These are phyloP conservation scores for Podosphaera xanthii DNA, from an alignment of 2,329 filamentous ascomycete species.

Conservation along the genomic window DNA sequence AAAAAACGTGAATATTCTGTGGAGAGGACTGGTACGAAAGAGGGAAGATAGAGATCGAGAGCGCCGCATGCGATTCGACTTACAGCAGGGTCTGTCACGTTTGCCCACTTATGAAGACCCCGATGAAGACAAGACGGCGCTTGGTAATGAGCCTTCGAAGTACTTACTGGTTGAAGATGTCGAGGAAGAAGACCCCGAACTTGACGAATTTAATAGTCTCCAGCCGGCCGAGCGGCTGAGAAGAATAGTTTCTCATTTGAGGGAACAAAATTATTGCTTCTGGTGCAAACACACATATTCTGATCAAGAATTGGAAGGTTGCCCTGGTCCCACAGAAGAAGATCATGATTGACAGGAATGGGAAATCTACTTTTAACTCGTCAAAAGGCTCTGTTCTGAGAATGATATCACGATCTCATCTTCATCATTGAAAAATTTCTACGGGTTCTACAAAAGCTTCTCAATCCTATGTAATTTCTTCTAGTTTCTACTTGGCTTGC, in stretches of 20 bases:
- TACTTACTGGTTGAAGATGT: conserved; percentile 42
- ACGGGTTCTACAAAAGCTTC: not conserved
- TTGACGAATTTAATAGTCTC: conserved; percentile 57
- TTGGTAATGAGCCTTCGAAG: conserved; percentile 32
- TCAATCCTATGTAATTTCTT: not conserved
- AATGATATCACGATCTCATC: not conserved
- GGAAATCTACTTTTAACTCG: not conserved
- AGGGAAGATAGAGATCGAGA: conserved; percentile 50
- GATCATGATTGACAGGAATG: conserved; percentile 36
- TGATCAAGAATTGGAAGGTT: conserved; percentile 56
- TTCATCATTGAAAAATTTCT: not conserved
- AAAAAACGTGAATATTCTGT: conserved; percentile 52
- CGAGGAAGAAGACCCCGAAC: conserved; percentile 58
- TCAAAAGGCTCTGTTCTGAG: not conserved
- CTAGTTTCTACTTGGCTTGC: not conserved
- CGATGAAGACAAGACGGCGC: conserved; percentile 44
- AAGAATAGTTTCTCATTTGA: conserved; percentile 43
- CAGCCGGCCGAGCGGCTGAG: conserved; percentile 41
- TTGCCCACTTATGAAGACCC: conserved; percentile 45
- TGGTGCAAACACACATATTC: conserved; percentile 82
- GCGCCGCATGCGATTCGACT: conserved; percentile 36
- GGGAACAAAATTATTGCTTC: conserved; percentile 69
- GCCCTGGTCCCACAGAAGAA: conserved; percentile 70
- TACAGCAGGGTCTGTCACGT: conserved; percentile 37
- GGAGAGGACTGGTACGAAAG: conserved; percentile 49